Evolutionary conservation across 345 rosid genomes (phyloP).

Genomic region (Eucalyptus regnans): DNA sequence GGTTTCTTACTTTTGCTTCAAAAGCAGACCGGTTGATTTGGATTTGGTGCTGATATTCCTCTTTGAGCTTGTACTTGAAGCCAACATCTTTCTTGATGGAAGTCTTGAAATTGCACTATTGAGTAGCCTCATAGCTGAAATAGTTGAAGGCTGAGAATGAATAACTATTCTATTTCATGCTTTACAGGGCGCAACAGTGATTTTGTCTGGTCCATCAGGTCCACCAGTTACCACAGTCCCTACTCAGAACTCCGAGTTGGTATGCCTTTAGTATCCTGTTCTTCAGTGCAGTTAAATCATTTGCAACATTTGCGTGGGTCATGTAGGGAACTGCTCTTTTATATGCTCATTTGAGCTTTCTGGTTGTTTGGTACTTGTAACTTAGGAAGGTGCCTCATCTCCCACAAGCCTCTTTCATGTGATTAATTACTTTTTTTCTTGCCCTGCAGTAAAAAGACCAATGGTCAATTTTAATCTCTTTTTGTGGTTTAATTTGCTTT

Average conservation of each 20-base stretch:
- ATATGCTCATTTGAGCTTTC: background rate
- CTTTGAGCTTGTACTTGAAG: background rate
- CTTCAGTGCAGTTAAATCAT: background rate
- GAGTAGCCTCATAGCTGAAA: background rate
- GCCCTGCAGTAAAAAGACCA: background rate
- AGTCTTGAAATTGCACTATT: background rate
- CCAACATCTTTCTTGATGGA: background rate
- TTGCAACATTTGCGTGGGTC: background rate
- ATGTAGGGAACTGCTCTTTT: background rate
- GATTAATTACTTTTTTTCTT: background rate
- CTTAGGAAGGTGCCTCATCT: background rate
- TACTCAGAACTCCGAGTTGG: conserved; percentile 83
- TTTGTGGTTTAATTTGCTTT: background rate
- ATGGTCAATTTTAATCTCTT: background rate
- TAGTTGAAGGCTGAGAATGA: background rate
- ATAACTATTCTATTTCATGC: background rate
- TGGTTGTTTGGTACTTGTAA: background rate
- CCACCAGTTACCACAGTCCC: conserved; percentile 86
- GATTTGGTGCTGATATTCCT: background rate
- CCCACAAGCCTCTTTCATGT: background rate
- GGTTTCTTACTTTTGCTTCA: background rate
- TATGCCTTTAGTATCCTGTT: background rate
- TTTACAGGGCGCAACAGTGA: conserved; percentile 79
- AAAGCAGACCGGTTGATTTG: background rate
- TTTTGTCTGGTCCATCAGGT: conserved; percentile 98